Base-by-base conservation (phyloP, 805 yeast species). In the Saturnispora sanitii region DNA sequence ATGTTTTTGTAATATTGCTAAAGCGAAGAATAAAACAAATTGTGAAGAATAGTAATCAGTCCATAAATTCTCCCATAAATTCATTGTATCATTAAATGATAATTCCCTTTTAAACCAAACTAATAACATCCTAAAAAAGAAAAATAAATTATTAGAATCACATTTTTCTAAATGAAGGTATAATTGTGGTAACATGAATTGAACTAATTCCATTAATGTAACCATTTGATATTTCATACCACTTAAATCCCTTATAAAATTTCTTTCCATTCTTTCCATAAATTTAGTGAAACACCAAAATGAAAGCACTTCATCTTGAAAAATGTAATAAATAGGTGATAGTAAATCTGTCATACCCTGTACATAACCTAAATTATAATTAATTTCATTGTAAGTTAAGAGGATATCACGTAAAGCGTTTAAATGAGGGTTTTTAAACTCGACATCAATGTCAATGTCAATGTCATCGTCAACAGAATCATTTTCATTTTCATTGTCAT, bases 271-370 rank as follows among this genome's bases (percentile, higher is more conserved):
- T 41, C 92, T 67, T 38, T 84, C 86, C 97, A 92, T 90, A 49
- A 85, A 84, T 30, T 77, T 75, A 3, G 75, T 70, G 64, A 92
- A 90, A 7, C 87, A 79, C 94, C 96, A 86, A 58, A 92, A 92
- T 5, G 95, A 68, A 19, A 86, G 53, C 0, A 79, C 65, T 49
- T 88, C 95, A 56, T 88, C 94, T 49, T 71, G 70, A 7, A 68
- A 47, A 8, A 67, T 61, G 40, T 70, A 75, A 57, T 86, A 92
- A 3, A 92, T 61, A 1, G 96, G 96, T 0, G 96, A 82, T 28
- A 92, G 64, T 38, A 92, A 65, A 59, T 92, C 99, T 8, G 92
- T 77, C 99, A 92, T 92, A 2, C 99, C 99, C 63, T 92, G 99
- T 16, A 92, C 95, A 54, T 92, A 92, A 1, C 98, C 98, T 49